Percentiles rank a stretch among this genome's conserved stretches.
Evolutionary conservation across 768 basidiomycete species (phyloP).

Genomic region (Leucosporidium yakuticum): DNA sequence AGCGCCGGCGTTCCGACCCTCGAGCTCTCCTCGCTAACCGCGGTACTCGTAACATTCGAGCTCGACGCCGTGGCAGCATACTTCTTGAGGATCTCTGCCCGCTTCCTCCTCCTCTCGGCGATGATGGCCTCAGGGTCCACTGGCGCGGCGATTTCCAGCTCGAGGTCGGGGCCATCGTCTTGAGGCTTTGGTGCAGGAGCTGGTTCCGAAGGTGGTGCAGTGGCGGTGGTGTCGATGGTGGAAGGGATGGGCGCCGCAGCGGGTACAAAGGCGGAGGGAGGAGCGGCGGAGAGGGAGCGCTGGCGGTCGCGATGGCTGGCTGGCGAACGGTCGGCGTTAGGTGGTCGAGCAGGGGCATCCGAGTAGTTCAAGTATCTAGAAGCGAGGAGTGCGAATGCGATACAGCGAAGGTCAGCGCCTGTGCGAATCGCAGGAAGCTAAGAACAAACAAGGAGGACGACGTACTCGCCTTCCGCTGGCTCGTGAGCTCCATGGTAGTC

Average conservation of each 20-base stretch:
- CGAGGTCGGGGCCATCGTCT: conserved; percentile 43
- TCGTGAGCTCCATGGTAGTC: background rate
- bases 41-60: too few species aligned
- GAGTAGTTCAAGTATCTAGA: background rate
- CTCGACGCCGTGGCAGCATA: conserved; percentile 44
- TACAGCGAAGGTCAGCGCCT: background rate
- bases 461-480: conserved; percentile 27
- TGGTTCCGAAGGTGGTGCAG: background rate
- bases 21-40: background rate
- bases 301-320: background rate
- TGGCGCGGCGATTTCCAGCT: conserved; percentile 54
- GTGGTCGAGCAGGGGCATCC: background rate
- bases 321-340: too few species aligned
- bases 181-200: background rate
- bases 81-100: conserved; percentile 74
- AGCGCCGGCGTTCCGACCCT: background rate
- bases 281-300: background rate
- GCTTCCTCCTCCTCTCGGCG: conserved; percentile 61
- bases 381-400: too few species aligned
- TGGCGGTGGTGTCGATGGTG: background rate
- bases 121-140: conserved; percentile 52
- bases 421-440: too few species aligned
- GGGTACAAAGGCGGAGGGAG: background rate
- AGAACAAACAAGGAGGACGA: background rate
- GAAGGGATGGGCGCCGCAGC: background rate